These are phyloP conservation scores for Nakazawaea populi DNA, from an alignment of 805 yeast species.

Conservation along the genomic window DNA sequence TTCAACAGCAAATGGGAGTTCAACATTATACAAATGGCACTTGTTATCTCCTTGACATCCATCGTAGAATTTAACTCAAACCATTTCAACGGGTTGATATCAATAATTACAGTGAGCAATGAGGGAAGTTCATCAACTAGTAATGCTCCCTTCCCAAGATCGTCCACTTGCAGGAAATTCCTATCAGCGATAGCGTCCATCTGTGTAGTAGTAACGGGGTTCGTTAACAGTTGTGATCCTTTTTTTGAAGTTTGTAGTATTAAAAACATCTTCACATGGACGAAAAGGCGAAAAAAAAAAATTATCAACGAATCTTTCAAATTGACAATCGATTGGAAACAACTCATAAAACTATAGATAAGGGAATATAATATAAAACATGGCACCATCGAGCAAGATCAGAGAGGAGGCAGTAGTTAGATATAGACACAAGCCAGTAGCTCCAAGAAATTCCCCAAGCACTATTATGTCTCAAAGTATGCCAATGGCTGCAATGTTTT, in stretches of 20 bases:
- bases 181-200: slow-evolving; percentile 70
- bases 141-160: slow-evolving; percentile 13
- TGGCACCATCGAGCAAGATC: slow-evolving; percentile 9
- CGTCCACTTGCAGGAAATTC: slow-evolving; percentile 29
- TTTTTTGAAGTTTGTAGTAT: no score
- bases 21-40: slow-evolving; percentile 65
- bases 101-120: slow-evolving; percentile 70
- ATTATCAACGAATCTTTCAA: background rate
- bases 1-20: slow-evolving; percentile 87
- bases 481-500: slow-evolving; percentile 62
- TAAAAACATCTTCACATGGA: background rate
- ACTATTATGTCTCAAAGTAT: slow-evolving; percentile 44
- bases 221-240: no score
- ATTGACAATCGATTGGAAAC: background rate
- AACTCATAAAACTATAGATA: background rate
- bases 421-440: slow-evolving; percentile 43
- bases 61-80: slow-evolving; percentile 36
- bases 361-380: background rate
- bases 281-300: background rate
- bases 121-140: slow-evolving; percentile 68
- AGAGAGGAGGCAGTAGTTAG: slow-evolving; percentile 9
- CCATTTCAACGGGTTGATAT: slow-evolving; percentile 74
- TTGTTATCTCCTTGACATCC: slow-evolving; percentile 53
- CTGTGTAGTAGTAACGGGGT: background rate
- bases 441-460: slow-evolving; percentile 38